Percentiles rank a stretch among this genome's conserved stretches.
Evolutionary conservation across 1,139 yeast species (phyloP).

Genomic region (Suhomyces chickasaworum): DNA sequence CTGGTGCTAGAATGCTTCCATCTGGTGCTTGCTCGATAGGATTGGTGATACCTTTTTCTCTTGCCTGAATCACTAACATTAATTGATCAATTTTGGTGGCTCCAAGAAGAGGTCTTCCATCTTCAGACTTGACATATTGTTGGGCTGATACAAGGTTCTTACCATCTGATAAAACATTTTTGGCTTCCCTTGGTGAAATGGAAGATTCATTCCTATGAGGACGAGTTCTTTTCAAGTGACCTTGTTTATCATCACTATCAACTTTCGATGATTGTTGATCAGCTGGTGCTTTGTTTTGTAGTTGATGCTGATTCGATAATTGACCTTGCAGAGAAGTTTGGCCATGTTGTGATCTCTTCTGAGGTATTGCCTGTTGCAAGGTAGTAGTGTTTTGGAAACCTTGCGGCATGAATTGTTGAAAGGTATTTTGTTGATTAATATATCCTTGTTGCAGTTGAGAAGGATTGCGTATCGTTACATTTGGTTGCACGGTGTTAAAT

Average conservation of each 20-base stretch:
- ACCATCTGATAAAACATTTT: neutral
- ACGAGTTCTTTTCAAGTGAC: slow-evolving; percentile 1
- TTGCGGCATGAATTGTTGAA: slow-evolving; percentile 18
- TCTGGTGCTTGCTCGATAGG: slow-evolving; percentile 64
- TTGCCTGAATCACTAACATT: slow-evolving; percentile 87
- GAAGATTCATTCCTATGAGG: neutral
- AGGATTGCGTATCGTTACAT: slow-evolving; percentile 16
- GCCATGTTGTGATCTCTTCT: slow-evolving; percentile 6
- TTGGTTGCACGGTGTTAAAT: slow-evolving; percentile 15
- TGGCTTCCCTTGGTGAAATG: neutral
- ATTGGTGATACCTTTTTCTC: slow-evolving; percentile 70
- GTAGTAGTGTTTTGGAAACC: slow-evolving; percentile 11
- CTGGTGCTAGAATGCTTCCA: slow-evolving; percentile 51
- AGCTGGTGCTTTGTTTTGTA: slow-evolving; percentile 1
- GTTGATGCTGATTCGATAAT: slow-evolving; percentile 4
- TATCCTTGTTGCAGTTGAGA: slow-evolving; percentile 13
- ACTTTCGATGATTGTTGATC: neutral
- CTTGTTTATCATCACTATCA: neutral
- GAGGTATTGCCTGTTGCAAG: slow-evolving; percentile 4
- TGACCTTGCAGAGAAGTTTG: slow-evolving; percentile 5
- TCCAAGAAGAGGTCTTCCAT: slow-evolving; percentile 71
- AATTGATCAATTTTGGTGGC: slow-evolving; percentile 88
- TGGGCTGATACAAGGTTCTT: slow-evolving; percentile 45
- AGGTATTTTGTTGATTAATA: slow-evolving; percentile 15
- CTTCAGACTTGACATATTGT: slow-evolving; percentile 51